Evolutionary conservation across 257 asterid species (phyloP), one percentile per base, ranked within the genome.

Genomic region (Solanum bulbocastanum): DNA sequence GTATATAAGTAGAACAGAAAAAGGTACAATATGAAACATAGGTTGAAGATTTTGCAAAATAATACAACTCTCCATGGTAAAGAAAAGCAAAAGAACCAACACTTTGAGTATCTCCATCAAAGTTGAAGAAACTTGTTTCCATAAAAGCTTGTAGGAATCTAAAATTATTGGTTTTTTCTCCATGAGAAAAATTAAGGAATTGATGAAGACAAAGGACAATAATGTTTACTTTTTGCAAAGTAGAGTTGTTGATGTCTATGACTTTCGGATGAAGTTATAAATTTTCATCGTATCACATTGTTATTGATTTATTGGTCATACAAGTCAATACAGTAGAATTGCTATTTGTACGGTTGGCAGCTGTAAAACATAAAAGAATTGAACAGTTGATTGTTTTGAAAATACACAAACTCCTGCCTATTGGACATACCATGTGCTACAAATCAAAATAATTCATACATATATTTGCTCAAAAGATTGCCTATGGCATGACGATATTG

Each of bases 31-130:
- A 87, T 93, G 97, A 91, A 87, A 90, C 4, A 90, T 27, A 30
- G 87, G 90, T 0, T 86, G 86, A 62, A 85, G 85, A 10, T 89
- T 42, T 82, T 90, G 90, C 3, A 92, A 1, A 62, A 95, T 85
- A 79, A 92, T 90, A 4, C 90, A 15, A 15, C 94, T 32, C 88
- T 94, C 93, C 15, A 87, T 0, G 22, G 83, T 69, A 89, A 92
- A 90, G 8, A 92, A 89, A 88, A 92, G 10, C 4, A 89, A 1
- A 18, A 93, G 90, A 72, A 87, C 23, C 30, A 92, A 68, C 46
- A 86, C 42, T 13, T 83, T 91, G 52, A 91, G 72, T 52, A 89
- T 13, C 72, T 92, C 46, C 74, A 90, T 79, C 60, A 92, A 39
- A 56, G 22, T 44, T 32, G 94, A 91, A 22, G 23, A 12, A 62